Evolutionary conservation across 2,329 filamentous ascomycete genomes (phyloP).

Genomic region (Byssoonygena ceratinophila): DNA sequence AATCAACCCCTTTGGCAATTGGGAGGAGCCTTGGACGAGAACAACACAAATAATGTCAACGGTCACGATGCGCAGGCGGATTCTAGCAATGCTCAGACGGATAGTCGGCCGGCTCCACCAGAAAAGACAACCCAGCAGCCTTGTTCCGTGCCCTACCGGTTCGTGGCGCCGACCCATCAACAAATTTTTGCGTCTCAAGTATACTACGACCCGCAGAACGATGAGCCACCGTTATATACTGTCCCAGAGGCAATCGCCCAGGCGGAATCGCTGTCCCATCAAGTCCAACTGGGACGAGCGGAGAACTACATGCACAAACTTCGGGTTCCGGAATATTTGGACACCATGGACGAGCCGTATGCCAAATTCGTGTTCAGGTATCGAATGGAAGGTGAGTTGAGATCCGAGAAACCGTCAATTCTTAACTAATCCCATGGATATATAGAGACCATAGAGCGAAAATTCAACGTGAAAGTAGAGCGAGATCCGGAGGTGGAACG

Average conservation of each 20-base stretch:
- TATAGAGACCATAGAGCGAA: conserved; percentile 18
- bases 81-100: conserved; percentile 2
- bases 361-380: conserved; percentile 29
- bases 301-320: conserved; percentile 24
- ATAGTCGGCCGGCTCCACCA: conserved; percentile 1
- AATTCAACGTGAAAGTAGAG: conserved; percentile 14
- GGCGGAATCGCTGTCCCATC: conserved; percentile 20
- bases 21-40: neutral
- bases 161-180: conserved; percentile 3
- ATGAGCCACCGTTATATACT: conserved; percentile 19
- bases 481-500: conserved; percentile 17
- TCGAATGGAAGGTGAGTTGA: conserved; percentile 17
- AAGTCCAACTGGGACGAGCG: conserved; percentile 24
- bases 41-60: neutral
- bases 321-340: conserved; percentile 23
- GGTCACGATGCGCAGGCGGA: neutral
- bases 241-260: conserved; percentile 17
- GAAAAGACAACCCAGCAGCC: neutral
- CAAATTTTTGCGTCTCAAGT: conserved; percentile 13
- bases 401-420: neutral
- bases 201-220: conserved; percentile 6
- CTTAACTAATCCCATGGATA: neutral
- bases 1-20: neutral
- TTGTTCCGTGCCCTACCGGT: conserved; percentile 2
- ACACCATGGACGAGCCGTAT: conserved; percentile 25